Evolutionary conservation across 2,329 filamentous ascomycete species (phyloP).

Genomic region (Mollisiaceae sp.): DNA sequence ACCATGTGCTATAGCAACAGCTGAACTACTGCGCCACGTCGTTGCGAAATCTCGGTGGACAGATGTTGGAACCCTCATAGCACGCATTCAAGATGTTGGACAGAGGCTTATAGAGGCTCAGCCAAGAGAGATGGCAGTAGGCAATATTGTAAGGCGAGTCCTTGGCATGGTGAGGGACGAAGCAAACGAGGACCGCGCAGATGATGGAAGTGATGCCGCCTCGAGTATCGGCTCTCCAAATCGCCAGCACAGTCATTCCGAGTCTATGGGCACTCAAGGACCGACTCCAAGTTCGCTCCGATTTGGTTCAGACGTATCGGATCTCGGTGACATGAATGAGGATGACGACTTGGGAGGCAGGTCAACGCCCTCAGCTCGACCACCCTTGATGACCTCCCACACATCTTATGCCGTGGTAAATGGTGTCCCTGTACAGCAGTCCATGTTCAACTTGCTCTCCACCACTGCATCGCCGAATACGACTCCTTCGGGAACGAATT

Average conservation of each 20-base stretch:
- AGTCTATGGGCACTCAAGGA: constrained; percentile 23
- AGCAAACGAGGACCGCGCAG: constrained; percentile 78
- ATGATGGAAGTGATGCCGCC: constrained; percentile 45
- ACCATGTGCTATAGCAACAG: constrained; percentile 88
- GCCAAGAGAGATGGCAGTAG: constrained; percentile 88
- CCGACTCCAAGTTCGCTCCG: constrained; percentile 36
- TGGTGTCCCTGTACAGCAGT: constrained; percentile 60
- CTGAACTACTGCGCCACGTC: constrained; percentile 84
- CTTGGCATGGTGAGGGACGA: constrained; percentile 92
- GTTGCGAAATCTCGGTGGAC: constrained; percentile 81
- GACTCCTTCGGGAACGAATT: constrained; percentile 57
- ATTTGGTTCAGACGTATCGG: constrained; percentile 36
- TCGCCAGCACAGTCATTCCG: constrained; percentile 31
- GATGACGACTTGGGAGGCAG: constrained; percentile 36
- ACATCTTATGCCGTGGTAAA: constrained; percentile 66
- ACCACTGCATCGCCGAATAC: constrained; percentile 61
- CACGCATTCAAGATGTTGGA: constrained; percentile 80
- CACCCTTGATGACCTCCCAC: constrained; percentile 65
- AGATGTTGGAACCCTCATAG: constrained; percentile 78
- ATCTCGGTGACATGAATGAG: constrained; percentile 26
- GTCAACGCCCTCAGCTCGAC: constrained; percentile 49
- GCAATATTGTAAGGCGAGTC: constrained; percentile 91
- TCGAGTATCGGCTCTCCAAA: constrained; percentile 39
- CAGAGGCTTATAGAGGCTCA: constrained; percentile 78
- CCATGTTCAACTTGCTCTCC: constrained; percentile 87